Base-by-base conservation (phyloP, 2,329 filamentous ascomycete genomes). In the Phyllosticta ampelicida region DNA sequence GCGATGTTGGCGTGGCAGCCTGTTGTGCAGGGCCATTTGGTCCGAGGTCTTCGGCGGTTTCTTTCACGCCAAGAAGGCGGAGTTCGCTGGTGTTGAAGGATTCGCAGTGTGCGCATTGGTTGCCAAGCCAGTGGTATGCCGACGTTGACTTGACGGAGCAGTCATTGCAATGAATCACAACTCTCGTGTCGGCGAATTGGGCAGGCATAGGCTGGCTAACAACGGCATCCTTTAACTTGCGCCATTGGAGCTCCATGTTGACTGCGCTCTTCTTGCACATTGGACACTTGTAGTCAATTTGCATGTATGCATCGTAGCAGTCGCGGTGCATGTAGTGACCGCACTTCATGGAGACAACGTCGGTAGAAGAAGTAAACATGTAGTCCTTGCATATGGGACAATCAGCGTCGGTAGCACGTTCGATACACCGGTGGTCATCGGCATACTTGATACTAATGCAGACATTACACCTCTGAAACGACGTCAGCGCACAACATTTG, bases 381-480 rank as follows among this genome's bases (percentile, higher is more conserved):
- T 96, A 96, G 61, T 96, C 91, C 62, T 91, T 87, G 71, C 94
- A 99, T 59, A 99, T 96, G 4, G 94, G 94, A 70, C 94, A 99
- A 69, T 97, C 87, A 68, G 90, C 95, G 69, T 99, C 91, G 29
- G 90, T 96, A 9, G 90, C 91, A 53, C 90, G 83, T 72, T 97
- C 94, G 64, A 97, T 92, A 68, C 94, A 99, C 64, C 89, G 90
- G 75, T 99, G 94, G 6, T 87, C 87, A 49, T 81, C 84, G 66
- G 89, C 86, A 60, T 90, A 89, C 2, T 86, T 85, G 63, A 96
- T 96, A 8, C 89, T 87, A 67, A 97, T 94, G 74, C 94, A 99
- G 23, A 95, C 90, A 65, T 89, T 89, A 73, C 94, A 99, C 60
- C 65, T 68, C 72, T 72, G 51, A 3, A 16, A n/a, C 16, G 6